Percentiles rank a stretch among this genome's conserved stretches.
These are phyloP conservation scores for Fusarium mexicanum DNA, from an alignment of 2,329 filamentous ascomycete species.

Conservation along the genomic window DNA sequence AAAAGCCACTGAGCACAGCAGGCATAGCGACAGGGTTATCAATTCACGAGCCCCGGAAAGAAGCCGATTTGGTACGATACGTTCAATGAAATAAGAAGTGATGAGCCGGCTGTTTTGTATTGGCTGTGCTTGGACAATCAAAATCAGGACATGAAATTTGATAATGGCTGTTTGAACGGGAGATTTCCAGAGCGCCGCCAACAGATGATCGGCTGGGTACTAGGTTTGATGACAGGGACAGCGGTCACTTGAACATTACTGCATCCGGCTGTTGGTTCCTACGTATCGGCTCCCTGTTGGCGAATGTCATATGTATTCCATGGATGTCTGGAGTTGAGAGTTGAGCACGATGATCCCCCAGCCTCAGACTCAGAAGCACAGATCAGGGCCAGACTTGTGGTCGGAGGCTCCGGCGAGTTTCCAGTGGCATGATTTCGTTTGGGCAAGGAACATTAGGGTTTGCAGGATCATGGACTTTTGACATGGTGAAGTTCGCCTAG, in stretches of 20 bases:
- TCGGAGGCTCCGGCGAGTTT: constrained; percentile 1
- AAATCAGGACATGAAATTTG: background rate
- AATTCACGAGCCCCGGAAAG: background rate
- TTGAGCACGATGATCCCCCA: background rate
- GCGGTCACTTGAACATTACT: constrained; percentile 10
- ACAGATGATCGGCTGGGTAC: background rate
- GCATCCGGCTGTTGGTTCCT: background rate
- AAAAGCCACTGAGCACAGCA: constrained; percentile 6
- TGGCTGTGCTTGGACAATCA: background rate
- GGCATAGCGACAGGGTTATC: constrained; percentile 9
- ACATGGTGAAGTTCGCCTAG: background rate
- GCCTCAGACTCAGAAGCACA: background rate
- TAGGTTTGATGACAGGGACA: constrained; percentile 9
- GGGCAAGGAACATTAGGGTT: background rate
- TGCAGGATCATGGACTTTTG: background rate
- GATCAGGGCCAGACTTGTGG: background rate
- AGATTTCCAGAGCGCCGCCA: background rate
- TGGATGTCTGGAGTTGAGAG: background rate
- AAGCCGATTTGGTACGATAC: constrained; percentile 14
- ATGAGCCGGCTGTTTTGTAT: background rate
- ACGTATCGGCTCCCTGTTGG: constrained; percentile 8
- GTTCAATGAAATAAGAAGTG: background rate
- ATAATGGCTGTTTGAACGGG: constrained; percentile 7
- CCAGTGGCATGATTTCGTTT: background rate
- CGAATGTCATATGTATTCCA: constrained; percentile 6